Evolutionary conservation across 1,139 yeast species (phyloP).

Genomic region (Kluyveromyces sp.): DNA sequence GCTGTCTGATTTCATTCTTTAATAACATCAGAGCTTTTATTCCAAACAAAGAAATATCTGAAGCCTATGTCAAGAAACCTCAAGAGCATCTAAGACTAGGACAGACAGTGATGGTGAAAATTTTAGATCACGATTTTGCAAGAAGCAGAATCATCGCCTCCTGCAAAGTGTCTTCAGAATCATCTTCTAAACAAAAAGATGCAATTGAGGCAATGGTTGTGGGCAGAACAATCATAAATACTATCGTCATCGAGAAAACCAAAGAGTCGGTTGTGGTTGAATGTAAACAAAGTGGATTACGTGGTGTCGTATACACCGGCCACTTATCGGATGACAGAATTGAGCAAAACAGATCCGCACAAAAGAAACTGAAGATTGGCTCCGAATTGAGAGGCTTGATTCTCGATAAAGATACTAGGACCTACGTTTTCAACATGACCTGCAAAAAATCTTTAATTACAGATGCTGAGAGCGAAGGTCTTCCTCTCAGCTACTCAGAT

Average conservation of each 20-base stretch:
- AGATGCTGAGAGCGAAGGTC: slow-evolving; percentile 46
- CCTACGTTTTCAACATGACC: slow-evolving; percentile 54
- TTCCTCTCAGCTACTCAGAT: slow-evolving; percentile 59
- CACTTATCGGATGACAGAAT: slow-evolving; percentile 71
- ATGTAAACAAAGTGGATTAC: slow-evolving; percentile 44
- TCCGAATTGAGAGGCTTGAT: slow-evolving; percentile 53
- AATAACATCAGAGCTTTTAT: slow-evolving; percentile 72
- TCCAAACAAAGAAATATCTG: slow-evolving; percentile 85
- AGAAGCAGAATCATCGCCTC: slow-evolving; percentile 60
- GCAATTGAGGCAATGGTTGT: slow-evolving; percentile 44
- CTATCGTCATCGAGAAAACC: slow-evolving; percentile 62
- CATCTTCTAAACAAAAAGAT: slow-evolving; percentile 44
- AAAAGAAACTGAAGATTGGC: slow-evolving; percentile 57
- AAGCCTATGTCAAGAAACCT: slow-evolving; percentile 72
- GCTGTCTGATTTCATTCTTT: slow-evolving; percentile 79
- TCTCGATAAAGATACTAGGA: slow-evolving; percentile 58
- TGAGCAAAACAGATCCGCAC: slow-evolving; percentile 60
- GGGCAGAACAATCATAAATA: slow-evolving; percentile 62
- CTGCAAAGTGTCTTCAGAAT: slow-evolving; percentile 56
- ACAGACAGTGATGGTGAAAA: slow-evolving; percentile 72
- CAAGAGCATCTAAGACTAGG: slow-evolving; percentile 74
- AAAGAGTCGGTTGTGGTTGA: slow-evolving; percentile 69
- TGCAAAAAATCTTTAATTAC: slow-evolving; percentile 61
- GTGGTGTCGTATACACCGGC: slow-evolving; percentile 68
- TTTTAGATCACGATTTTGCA: slow-evolving; percentile 51